Evolutionary conservation across 2,329 filamentous ascomycete species (phyloP).

Genomic region (Biscogniauxia mediterranea): DNA sequence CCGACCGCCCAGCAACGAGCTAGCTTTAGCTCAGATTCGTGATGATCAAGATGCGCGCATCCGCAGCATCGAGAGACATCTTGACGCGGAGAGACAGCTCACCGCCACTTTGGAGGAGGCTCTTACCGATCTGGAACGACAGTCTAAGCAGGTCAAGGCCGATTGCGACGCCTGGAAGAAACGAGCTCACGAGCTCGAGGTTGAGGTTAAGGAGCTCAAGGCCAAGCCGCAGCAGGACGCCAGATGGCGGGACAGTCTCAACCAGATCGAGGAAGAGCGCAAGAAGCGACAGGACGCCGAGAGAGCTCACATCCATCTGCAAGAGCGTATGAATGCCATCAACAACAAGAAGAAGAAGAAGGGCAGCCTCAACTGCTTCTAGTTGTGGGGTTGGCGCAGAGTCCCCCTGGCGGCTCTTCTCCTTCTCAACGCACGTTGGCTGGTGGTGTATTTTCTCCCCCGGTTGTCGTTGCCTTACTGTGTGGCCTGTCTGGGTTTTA

Average conservation of each 20-base stretch:
- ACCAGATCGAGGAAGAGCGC: constrained; percentile 94
- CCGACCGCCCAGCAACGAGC: constrained; percentile 81
- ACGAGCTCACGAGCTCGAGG: constrained; percentile 74
- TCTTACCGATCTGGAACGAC: constrained; percentile 86
- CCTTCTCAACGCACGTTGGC: constrained; percentile 12
- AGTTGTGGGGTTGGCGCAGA: constrained; percentile 38
- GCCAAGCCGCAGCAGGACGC: constrained; percentile 54
- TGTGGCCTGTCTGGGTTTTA: constrained; percentile 9
- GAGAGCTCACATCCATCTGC: constrained; percentile 80
- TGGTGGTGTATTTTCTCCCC: constrained; percentile 1
- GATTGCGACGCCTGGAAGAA: constrained; percentile 91
- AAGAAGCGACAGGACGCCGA: constrained; percentile 90
- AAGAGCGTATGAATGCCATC: constrained; percentile 91
- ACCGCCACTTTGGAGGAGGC: constrained; percentile 95
- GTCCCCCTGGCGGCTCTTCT: constrained; percentile 13
- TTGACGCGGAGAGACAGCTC: constrained; percentile 93
- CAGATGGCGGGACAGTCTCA: constrained; percentile 63
- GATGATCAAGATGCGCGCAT: constrained; percentile 96
- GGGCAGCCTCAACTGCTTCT: constrained; percentile 96
- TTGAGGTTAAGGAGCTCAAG: constrained; percentile 66
- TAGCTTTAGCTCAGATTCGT: constrained; percentile 71
- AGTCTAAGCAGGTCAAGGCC: constrained; percentile 85
- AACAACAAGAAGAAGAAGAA: constrained; percentile 96
- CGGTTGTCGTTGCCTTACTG: constrained; percentile 2
- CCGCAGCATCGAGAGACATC: constrained; percentile 92